Conservation (phyloP, 78 protist genomes). For the Emiliania huxleyi region DNA sequence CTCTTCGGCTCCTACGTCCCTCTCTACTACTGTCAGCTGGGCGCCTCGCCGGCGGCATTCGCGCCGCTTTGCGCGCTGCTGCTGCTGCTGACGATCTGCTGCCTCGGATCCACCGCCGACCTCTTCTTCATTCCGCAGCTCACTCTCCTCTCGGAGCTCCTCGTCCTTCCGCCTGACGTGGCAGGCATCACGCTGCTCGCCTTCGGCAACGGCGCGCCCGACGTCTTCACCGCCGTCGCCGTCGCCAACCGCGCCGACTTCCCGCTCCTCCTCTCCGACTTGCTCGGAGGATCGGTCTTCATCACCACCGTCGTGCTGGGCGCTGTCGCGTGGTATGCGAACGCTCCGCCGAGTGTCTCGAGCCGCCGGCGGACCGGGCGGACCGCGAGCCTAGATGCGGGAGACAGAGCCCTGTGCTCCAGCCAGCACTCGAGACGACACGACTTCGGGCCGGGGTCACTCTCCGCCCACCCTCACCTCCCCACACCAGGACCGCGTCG, state of each 20-base stretch:
- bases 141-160: neutral
- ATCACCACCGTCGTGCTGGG: constrained; percentile 18
- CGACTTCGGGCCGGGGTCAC: too few species aligned
- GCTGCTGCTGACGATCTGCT: neutral
- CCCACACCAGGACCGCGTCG: too few species aligned
- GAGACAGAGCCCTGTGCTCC: too few species aligned
- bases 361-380: too few species aligned
- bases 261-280: neutral
- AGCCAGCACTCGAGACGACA: too few species aligned
- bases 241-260: neutral
- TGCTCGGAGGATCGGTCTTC: constrained; percentile 11
- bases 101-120: neutral
- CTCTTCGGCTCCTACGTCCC: neutral
- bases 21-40: neutral
- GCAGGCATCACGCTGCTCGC: constrained; percentile 43
- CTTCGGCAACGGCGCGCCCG: constrained; percentile 53
- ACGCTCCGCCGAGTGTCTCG: too few species aligned
- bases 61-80: neutral
- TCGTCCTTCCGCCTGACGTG: neutral
- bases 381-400: too few species aligned
- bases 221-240: constrained; percentile 48
- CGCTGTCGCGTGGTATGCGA: too few species aligned
- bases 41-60: neutral
- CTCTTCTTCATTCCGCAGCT: neutral
- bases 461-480: too few species aligned